Base-by-base conservation (phyloP, 2,329 filamentous ascomycete genomes). In the Apiospora koreana region DNA sequence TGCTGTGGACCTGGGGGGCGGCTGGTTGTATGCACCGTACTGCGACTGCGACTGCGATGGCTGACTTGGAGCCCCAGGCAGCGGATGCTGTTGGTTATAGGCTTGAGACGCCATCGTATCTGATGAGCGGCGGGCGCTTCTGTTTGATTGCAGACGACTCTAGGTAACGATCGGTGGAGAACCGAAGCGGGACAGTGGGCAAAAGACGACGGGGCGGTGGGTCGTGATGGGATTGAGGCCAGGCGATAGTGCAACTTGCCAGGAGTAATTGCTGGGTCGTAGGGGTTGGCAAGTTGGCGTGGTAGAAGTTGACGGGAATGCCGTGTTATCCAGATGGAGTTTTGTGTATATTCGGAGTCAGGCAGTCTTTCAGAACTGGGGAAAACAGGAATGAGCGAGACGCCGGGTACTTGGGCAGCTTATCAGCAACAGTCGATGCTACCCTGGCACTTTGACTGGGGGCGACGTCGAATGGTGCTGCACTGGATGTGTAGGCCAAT, bases 21-120 rank as follows among this genome's bases (percentile, higher is more conserved):
- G 66, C 31, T 71, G 68, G n/a, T 68, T 38, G 68, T 71, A 65
- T n/a, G 68, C 18, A 65, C 21, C 23, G 41, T 73, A 73, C 38
- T 77, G 74, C 62, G 78, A 76, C 45, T 78, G 76, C 66, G 78
- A 76, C 45, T 78, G 76, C 66, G 75, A 73, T 69, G 80, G 74
- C 69, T 76, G 74, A 65, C 71, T 69, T 67, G 76, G 71, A 42
- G 76, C 75, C 69, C 75, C 75, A 72, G 78, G 78, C 74, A 79
- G 72, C 65, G 77, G 75, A 68, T 79, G 78, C 65, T 66, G 73
- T 68, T 73, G 76, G 69, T 38, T 62, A 62, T 78, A 76, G 67
- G 71, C 75, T 68, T 73, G 45, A 71, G 76, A 77, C 75, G 78
- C 77, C 78, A 80, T 80, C 71, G 73, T 79, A 75, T 68, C 72